Conservation (phyloP, 371 early-diverging fungal species). For the Chytridiales sp. region DNA sequence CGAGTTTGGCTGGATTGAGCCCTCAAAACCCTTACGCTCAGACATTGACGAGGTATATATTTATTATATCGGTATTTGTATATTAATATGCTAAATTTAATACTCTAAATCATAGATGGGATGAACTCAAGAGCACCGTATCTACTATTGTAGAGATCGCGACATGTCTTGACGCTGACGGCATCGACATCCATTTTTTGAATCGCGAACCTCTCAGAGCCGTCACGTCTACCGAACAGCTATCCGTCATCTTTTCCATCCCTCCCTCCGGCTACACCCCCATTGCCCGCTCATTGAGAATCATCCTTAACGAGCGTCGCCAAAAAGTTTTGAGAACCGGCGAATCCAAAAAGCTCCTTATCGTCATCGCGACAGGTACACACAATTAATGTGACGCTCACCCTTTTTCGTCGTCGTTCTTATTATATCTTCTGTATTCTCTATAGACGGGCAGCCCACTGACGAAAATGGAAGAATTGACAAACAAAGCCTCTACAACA, state of each 20-base stretch:
- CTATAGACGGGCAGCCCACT: slow-evolving; percentile 18
- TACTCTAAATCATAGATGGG: too few relatives aligned
- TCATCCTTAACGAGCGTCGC: slow-evolving; percentile 5
- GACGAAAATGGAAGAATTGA: background rate
- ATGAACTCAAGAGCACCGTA: slow-evolving; percentile 10
- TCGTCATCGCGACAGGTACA: slow-evolving; percentile 16
- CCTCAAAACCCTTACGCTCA: too few relatives aligned
- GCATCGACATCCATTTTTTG: slow-evolving; percentile 17
- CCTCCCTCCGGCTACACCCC: slow-evolving; percentile 13
- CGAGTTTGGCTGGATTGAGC: too few relatives aligned
- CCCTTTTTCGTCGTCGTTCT: too few relatives aligned
- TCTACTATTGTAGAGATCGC: slow-evolving; percentile 4
- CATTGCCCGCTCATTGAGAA: slow-evolving; percentile 1
- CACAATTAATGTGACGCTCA: too few relatives aligned
- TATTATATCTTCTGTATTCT: too few relatives aligned
- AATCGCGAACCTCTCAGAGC: background rate
- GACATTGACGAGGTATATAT: too few relatives aligned
- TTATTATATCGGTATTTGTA: too few relatives aligned
- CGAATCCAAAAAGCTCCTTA: slow-evolving; percentile 3
- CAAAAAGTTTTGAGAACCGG: background rate
- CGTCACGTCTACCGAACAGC: background rate
- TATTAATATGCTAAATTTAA: too few relatives aligned
- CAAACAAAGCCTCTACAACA: slow-evolving; percentile 1
- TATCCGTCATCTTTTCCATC: background rate
- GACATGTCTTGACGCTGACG: slow-evolving; percentile 8